Percentiles rank a stretch among this genome's conserved stretches.
Evolutionary conservation across 352 stramenopile species (phyloP).

Genomic region (Globisporangium radiosum): DNA sequence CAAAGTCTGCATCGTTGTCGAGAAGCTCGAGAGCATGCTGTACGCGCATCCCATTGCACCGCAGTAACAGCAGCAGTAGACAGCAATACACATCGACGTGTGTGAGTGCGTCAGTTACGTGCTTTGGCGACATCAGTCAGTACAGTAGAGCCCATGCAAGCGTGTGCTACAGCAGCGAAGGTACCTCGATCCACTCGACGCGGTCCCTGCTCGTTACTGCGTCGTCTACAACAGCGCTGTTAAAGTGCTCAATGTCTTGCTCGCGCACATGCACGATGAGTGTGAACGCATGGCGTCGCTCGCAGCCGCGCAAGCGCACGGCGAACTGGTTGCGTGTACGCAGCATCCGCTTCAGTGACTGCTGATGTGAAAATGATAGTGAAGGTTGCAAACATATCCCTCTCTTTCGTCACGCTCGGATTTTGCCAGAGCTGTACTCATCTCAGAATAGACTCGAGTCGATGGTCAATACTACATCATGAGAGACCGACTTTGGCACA

Average conservation of each 20-base stretch:
- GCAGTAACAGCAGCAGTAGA: background rate
- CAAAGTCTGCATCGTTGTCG: slow-evolving; percentile 46
- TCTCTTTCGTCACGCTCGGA: no score
- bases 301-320: slow-evolving; percentile 28
- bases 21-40: slow-evolving; percentile 41
- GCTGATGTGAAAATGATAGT: no score
- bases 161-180: slow-evolving; percentile 24
- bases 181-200: background rate
- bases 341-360: background rate
- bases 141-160: background rate
- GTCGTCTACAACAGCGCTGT: slow-evolving; percentile 10
- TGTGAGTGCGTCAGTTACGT: background rate
- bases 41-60: background rate
- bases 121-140: background rate
- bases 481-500: no score
- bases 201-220: background rate
- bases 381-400: no score
- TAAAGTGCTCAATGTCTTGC: slow-evolving; percentile 55
- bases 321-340: slow-evolving; percentile 61
- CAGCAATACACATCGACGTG: background rate
- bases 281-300: slow-evolving; percentile 47
- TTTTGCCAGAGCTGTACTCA: no score
- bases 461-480: no score
- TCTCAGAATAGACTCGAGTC: no score
- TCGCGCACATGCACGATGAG: slow-evolving; percentile 52